Conservation (phyloP, 2,329 filamentous ascomycete genomes). For the Penicillium sp. region DNA sequence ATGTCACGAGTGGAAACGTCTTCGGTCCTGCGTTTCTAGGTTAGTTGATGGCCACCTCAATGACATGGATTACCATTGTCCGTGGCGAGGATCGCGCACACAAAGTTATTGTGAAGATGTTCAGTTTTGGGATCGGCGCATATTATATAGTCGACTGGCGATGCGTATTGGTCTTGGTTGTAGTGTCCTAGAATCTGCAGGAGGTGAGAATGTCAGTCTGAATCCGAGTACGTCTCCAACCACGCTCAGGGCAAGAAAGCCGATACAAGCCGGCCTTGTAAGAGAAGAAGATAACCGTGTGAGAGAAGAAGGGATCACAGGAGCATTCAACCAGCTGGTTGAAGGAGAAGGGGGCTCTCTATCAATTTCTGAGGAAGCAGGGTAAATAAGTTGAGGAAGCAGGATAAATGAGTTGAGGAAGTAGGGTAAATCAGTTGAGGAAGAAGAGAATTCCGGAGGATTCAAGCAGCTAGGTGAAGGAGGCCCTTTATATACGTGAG, state of each 20-base stretch:
- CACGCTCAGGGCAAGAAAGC: conserved; percentile 2
- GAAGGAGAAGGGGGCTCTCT: too few relatives aligned
- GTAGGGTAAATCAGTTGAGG: too few relatives aligned
- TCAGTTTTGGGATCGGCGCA: conserved; percentile 49
- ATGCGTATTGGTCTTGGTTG: conserved; percentile 57
- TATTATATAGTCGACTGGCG: conserved; percentile 53
- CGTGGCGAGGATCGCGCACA: conserved; percentile 58
- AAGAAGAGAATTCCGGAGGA: conserved; percentile 6
- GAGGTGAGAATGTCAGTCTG: conserved; percentile 19
- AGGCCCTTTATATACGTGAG: conserved; percentile 8
- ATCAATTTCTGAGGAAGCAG: too few relatives aligned
- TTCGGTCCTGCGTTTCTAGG: conserved; percentile 73
- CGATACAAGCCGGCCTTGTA: not conserved
- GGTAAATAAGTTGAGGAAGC: too few relatives aligned
- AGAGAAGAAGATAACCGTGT: too few relatives aligned
- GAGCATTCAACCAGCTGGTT: too few relatives aligned
- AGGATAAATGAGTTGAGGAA: too few relatives aligned
- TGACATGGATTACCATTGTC: conserved; percentile 84
- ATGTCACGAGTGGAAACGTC: conserved; percentile 66
- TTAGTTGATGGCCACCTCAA: conserved; percentile 72
- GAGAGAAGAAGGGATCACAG: too few relatives aligned
- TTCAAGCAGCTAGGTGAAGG: conserved; percentile 4
- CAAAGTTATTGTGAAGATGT: conserved; percentile 58
- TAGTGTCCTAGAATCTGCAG: conserved; percentile 45
- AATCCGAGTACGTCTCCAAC: not conserved